Conservation (phyloP, 2,329 filamentous ascomycete genomes). For the Fusarium sulawesiense region DNA sequence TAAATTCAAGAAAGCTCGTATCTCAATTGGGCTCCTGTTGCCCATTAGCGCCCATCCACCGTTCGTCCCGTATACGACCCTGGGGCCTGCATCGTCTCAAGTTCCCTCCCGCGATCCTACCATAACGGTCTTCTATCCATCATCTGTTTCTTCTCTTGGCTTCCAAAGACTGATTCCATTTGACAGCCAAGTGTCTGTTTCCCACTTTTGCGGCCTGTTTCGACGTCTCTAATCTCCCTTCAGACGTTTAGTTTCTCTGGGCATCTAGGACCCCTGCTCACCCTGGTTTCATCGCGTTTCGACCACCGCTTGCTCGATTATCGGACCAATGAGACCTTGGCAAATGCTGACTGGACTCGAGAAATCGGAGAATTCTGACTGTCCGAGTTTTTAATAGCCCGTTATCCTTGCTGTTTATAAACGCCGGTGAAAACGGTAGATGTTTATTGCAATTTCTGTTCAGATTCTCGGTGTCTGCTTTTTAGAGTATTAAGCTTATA, state of each 20-base stretch:
- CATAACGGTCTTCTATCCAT: not conserved
- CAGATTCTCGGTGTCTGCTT: not conserved
- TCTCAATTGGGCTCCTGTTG: not conserved
- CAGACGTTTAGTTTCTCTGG: conserved; percentile 19
- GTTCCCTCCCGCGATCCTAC: not conserved
- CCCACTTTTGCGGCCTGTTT: not conserved
- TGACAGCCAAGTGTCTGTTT: not conserved
- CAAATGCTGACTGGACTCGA: not conserved
- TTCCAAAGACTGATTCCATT: not conserved
- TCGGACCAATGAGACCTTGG: not conserved
- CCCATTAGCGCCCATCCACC: not conserved
- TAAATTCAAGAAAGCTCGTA: not conserved
- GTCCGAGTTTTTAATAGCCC: not conserved
- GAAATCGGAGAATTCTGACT: not conserved
- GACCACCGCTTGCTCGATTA: not conserved
- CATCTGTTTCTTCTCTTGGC: not conserved
- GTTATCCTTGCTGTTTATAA: not conserved
- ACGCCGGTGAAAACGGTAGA: not conserved
- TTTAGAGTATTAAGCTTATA: not conserved
- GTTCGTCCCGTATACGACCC: not conserved
- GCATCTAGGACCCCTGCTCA: not conserved
- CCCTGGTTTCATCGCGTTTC: conserved; percentile 18
- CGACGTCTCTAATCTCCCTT: not conserved
- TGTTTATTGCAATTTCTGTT: too few species aligned
- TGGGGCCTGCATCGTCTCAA: not conserved